Percentiles rank a stretch among this genome's conserved stretches.
Evolutionary conservation across 306 rosid species (phyloP).

Genomic region (Prosopis cineraria): DNA sequence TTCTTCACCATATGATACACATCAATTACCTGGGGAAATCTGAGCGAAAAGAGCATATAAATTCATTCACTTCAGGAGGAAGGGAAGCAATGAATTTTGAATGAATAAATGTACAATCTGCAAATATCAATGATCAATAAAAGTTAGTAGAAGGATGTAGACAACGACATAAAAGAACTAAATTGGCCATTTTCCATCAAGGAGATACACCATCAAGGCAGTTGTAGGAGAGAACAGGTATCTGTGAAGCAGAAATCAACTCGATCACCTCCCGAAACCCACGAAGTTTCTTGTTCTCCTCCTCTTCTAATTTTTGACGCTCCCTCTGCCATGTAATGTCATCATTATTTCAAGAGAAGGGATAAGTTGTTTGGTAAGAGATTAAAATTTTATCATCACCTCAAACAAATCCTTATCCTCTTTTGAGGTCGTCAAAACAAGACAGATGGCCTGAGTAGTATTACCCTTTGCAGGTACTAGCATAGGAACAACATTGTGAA

Average conservation of each 20-base stretch:
- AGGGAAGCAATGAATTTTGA: slow-evolving; percentile 78
- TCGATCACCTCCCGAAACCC: slow-evolving; percentile 98
- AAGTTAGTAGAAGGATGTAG: slow-evolving; percentile 29
- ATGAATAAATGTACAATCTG: slow-evolving; percentile 80
- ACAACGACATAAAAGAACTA: slow-evolving; percentile 29
- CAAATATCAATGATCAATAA: slow-evolving; percentile 27
- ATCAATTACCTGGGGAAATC: slow-evolving; percentile 70
- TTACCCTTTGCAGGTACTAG: slow-evolving; percentile 61
- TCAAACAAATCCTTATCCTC: slow-evolving; percentile 73
- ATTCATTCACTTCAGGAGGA: slow-evolving; percentile 70
- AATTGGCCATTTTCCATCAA: slow-evolving; percentile 36
- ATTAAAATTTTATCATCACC: slow-evolving; percentile 45
- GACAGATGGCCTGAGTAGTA: slow-evolving; percentile 55
- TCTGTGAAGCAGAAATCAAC: slow-evolving; percentile 92
- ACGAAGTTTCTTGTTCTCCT: slow-evolving; percentile 64
- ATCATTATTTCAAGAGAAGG: slow-evolving; percentile 13
- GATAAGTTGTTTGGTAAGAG: slow-evolving; percentile 12
- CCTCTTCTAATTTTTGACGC: slow-evolving; percentile 58
- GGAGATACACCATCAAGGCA: slow-evolving; percentile 83
- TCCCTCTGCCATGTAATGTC: slow-evolving; percentile 55
- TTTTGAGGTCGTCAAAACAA: slow-evolving; percentile 64
- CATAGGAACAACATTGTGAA: slow-evolving; percentile 68
- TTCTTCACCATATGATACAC: slow-evolving; percentile 65
- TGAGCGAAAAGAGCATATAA: slow-evolving; percentile 46
- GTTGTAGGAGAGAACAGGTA: slow-evolving; percentile 90